phyloP scores from a whole-genome alignment of 1,284 basidiomycete species.

The Ustilago shanxiensis region DNA sequence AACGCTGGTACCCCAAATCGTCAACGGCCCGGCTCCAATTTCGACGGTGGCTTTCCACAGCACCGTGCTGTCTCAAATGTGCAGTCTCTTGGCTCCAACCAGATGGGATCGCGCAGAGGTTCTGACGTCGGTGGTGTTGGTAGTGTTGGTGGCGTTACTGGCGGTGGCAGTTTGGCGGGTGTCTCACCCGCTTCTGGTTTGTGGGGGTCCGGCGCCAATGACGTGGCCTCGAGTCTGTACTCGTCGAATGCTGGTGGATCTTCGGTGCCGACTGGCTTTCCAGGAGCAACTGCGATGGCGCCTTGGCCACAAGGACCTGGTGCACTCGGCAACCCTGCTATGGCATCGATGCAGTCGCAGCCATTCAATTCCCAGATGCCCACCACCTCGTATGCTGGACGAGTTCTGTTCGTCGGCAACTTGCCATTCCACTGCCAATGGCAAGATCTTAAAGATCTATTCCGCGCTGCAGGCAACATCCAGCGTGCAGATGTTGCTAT shows the following conservation, averaged over 20 bases:
- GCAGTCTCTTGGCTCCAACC: conserved; percentile 24
- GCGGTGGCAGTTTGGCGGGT: too few relatives aligned
- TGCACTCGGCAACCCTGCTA: conserved; percentile 21
- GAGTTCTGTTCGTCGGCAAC: conserved; percentile 68
- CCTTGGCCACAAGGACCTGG: conserved; percentile 45
- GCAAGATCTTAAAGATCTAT: conserved; percentile 69
- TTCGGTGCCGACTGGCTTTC: conserved; percentile 52
- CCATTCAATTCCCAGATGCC: conserved; percentile 45
- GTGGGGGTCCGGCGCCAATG: conserved; percentile 18
- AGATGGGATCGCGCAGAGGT: conserved; percentile 29
- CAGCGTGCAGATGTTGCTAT: conserved; percentile 92
- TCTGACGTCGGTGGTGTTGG: conserved; percentile 28
- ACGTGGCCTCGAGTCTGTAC: conserved; percentile 18
- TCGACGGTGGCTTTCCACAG: conserved; percentile 16
- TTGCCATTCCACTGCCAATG: conserved; percentile 69
- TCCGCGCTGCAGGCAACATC: conserved; percentile 76
- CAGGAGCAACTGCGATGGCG: conserved; percentile 49
- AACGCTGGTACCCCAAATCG: conserved; percentile 22
- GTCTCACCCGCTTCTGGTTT: conserved; percentile 7
- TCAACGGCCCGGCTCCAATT: conserved; percentile 17
- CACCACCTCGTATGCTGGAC: conserved; percentile 63
- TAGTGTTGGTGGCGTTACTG: too few relatives aligned
- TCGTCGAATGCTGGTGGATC: conserved; percentile 36
- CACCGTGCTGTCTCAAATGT: conserved; percentile 38
- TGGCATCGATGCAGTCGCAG: conserved; percentile 45